These are phyloP conservation scores for Diaporthe longicolla DNA, from an alignment of 2,329 filamentous ascomycete genomes.

Conservation along the genomic window DNA sequence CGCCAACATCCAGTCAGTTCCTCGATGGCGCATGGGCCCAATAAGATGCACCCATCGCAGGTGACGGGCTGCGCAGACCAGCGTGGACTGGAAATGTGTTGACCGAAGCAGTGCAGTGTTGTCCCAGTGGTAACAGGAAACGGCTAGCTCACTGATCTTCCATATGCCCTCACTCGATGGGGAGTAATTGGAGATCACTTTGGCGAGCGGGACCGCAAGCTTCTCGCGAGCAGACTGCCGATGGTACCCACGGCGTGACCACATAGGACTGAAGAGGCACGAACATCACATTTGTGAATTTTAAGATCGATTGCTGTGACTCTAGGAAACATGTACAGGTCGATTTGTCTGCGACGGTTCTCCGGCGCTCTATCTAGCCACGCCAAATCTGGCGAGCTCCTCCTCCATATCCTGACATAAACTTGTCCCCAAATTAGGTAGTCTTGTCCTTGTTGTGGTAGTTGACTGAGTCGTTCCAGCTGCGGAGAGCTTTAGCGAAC, in stretches of 20 bases:
- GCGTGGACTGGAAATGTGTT: not conserved
- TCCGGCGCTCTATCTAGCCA: constrained; percentile 38
- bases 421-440: constrained; percentile 53
- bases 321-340: constrained; percentile 52
- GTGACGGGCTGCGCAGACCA: not conserved
- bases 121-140: not conserved
- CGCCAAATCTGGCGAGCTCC: not conserved
- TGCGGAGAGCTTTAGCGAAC: constrained; percentile 54
- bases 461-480: constrained; percentile 97
- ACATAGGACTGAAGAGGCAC: not conserved
- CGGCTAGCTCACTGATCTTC: not conserved
- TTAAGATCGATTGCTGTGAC: constrained; percentile 45
- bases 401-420: constrained; percentile 12
- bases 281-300: not conserved
- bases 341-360: constrained; percentile 37
- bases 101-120: not conserved
- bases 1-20: not conserved
- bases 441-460: constrained; percentile 94
- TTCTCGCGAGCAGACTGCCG: not conserved
- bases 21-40: not conserved
- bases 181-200: not conserved
- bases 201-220: not conserved
- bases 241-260: not conserved
- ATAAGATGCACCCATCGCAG: not conserved
- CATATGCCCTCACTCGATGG: not conserved